phyloP scores from a whole-genome alignment of 177 flowering plant genomes.

The Tripterygium wilfordii region DNA sequence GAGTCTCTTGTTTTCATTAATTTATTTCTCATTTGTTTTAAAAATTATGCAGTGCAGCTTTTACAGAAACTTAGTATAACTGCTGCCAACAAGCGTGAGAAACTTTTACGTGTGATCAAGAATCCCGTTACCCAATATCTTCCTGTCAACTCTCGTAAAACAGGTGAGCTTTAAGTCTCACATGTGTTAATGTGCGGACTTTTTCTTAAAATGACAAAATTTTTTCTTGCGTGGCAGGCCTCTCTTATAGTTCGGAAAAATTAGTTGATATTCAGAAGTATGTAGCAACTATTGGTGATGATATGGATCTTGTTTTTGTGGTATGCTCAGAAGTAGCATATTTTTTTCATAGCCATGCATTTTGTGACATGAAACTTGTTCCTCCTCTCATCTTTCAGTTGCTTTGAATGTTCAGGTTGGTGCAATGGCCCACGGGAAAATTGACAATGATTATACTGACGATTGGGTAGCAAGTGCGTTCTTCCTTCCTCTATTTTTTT shows the following conservation, averaged over 20 bases:
- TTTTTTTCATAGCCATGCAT: not conserved
- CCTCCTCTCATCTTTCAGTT: not conserved
- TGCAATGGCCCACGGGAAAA: slow-evolving; percentile 92
- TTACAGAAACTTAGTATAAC: slow-evolving; percentile 71
- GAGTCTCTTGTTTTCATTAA: not conserved
- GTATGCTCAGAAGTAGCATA: slow-evolving; percentile 26
- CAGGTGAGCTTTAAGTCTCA: slow-evolving; percentile 51
- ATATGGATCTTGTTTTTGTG: slow-evolving; percentile 80
- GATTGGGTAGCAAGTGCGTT: slow-evolving; percentile 68
- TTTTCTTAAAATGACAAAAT: not conserved
- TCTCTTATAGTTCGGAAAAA: slow-evolving; percentile 77
- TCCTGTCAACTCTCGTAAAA: slow-evolving; percentile 66
- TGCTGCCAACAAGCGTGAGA: slow-evolving; percentile 74
- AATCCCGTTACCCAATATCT: slow-evolving; percentile 85
- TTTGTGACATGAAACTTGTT: not conserved
- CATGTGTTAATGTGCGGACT: not conserved
- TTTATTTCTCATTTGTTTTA: not conserved
- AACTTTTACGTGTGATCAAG: slow-evolving; percentile 73
- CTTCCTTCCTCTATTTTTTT: not conserved
- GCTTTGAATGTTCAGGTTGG: slow-evolving; percentile 55
- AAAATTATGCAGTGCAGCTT: slow-evolving; percentile 64
- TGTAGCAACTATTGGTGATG: slow-evolving; percentile 41
- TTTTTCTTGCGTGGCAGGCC: slow-evolving; percentile 42
- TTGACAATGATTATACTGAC: slow-evolving; percentile 60
- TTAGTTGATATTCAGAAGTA: slow-evolving; percentile 54